Conservation (phyloP, 352 stramenopile genomes). For the Phytophthora constricta region DNA sequence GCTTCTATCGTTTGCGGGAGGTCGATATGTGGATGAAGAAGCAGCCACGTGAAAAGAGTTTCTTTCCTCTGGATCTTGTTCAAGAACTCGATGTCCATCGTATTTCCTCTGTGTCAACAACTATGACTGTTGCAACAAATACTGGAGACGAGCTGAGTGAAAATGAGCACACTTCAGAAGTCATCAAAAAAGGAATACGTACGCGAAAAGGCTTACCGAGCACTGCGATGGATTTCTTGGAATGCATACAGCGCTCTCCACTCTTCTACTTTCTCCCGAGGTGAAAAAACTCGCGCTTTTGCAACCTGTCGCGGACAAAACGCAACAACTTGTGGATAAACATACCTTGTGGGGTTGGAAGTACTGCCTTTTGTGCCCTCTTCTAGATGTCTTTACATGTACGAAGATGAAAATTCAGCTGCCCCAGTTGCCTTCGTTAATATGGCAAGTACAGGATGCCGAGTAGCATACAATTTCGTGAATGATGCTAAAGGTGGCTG, state of each 20-base stretch:
- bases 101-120: neutral
- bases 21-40: slow-evolving; percentile 59
- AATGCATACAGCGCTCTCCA: slow-evolving; percentile 53
- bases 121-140: neutral
- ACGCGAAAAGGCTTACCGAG: slow-evolving; percentile 65
- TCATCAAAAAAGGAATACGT: slow-evolving; percentile 18
- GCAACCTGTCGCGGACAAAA: slow-evolving; percentile 49
- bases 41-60: slow-evolving; percentile 38
- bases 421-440: slow-evolving; percentile 56
- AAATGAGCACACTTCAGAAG: neutral
- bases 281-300: slow-evolving; percentile 36
- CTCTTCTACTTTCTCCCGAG: slow-evolving; percentile 52
- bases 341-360: slow-evolving; percentile 72
- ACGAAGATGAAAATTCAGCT: slow-evolving; percentile 51
- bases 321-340: slow-evolving; percentile 44
- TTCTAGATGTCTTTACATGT: slow-evolving; percentile 67
- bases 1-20: slow-evolving; percentile 61
- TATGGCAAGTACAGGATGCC: slow-evolving; percentile 54
- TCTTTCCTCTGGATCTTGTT: slow-evolving; percentile 75
- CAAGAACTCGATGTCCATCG: slow-evolving; percentile 63
- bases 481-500: slow-evolving; percentile 52
- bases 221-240: slow-evolving; percentile 67
- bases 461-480: slow-evolving; percentile 50
- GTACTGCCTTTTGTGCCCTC: slow-evolving; percentile 68
- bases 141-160: neutral